Conservation (phyloP, 1,284 basidiomycete species). For the Puccinia triticina region DNA sequence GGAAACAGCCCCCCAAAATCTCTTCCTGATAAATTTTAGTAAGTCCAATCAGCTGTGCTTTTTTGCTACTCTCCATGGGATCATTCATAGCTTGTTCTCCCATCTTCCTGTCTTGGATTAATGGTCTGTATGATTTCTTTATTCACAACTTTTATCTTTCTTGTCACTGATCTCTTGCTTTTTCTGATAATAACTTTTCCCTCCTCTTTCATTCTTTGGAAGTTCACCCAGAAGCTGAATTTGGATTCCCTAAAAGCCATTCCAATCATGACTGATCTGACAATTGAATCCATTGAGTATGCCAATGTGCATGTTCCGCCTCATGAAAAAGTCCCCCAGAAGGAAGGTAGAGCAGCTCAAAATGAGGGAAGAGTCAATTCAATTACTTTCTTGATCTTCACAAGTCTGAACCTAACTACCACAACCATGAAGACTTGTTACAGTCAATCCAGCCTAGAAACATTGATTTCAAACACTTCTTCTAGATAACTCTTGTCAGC, state of each 20-base stretch:
- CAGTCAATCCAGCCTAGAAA: background rate
- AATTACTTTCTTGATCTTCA: background rate
- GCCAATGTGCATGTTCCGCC: background rate
- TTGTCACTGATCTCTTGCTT: background rate
- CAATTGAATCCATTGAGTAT: slow-evolving; percentile 1
- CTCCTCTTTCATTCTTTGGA: slow-evolving; percentile 11
- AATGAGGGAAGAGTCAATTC: background rate
- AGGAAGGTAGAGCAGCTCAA: background rate
- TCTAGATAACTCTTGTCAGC: too few relatives aligned
- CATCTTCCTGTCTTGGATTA: slow-evolving; percentile 39
- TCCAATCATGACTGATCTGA: background rate
- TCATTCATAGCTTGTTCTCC: slow-evolving; percentile 48
- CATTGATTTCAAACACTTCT: slow-evolving; percentile 11
- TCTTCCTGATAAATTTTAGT: background rate
- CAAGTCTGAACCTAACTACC: background rate
- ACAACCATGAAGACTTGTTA: background rate
- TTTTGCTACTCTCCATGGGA: slow-evolving; percentile 38
- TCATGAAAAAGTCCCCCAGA: too few relatives aligned
- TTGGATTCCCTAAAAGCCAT: slow-evolving; percentile 11
- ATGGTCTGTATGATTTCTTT: slow-evolving; percentile 19
- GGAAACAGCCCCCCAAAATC: slow-evolving; percentile 18
- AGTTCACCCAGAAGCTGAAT: background rate
- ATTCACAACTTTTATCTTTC: background rate
- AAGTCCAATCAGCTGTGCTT: background rate
- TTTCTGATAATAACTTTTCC: background rate